Base-by-base conservation (phyloP, 495 filamentous ascomycete genomes). In the Aspergillus kassunensis region DNA sequence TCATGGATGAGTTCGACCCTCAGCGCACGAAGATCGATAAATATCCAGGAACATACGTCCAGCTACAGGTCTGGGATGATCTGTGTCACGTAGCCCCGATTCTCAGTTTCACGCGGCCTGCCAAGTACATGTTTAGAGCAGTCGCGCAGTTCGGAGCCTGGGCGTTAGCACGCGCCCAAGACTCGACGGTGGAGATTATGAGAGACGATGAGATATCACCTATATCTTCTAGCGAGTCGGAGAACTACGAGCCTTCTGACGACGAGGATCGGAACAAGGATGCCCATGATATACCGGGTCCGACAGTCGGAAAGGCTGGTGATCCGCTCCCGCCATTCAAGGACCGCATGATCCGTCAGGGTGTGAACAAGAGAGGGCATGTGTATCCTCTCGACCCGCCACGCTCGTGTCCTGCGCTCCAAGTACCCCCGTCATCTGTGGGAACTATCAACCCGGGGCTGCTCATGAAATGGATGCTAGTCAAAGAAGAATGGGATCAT, bases 11-110 rank as follows among this genome's bases (percentile, higher is more conserved):
- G 34, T 64, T 80, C 35, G 84, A 83, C 2, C 79, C 85, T 13
- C 61, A 76, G 13, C 66, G 72, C 44, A 68, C 70, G n/a, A 67
- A 51, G 8, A 56, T 95, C 15, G 66, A 76, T 20, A 81, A 80
- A 33, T 93, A 86, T 61, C 78, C 80, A 29, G 87, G 89, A 2
- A 97, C 92, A 0, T 84, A 95, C 61, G 92, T 97, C 8, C 90
- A 95, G 64, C 74, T 97, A n/a, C 92, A 97, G 66, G 86, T 97
- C 6, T 97, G 92, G 89, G 92, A 97, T 25, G 83, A 95, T 61
- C 71, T 96, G 15, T 97, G 92, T 46, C 92, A 97, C 63, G 92
- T 96, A 11, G 88, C 86, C 2, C 88, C 90, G 5, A 95, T 90
- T 1, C 73, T 97, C 11, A 92, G 88, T 64, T 97, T 92, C 61